Percentiles rank a stretch among this genome's conserved stretches.
Evolutionary conservation across 768 basidiomycete species (phyloP).

Genomic region (Lactifluus volemus): DNA sequence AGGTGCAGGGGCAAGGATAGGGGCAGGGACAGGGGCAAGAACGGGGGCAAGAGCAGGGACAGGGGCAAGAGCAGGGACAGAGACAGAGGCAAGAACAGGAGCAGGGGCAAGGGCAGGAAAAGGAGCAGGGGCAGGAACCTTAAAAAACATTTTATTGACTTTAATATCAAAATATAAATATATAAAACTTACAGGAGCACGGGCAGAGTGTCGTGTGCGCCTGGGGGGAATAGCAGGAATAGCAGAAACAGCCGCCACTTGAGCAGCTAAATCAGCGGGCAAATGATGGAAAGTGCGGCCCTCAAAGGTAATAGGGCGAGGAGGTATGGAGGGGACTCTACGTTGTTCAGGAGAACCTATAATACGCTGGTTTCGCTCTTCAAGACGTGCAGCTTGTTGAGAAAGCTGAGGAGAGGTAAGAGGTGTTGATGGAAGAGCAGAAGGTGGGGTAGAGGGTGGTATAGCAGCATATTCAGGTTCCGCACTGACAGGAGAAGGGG

Average conservation of each 20-base stretch:
- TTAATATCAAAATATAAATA: background rate
- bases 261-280: background rate
- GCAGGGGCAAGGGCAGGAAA: background rate
- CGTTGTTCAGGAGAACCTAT: background rate
- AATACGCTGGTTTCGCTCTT: background rate
- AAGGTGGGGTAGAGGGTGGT: too few species aligned
- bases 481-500: too few species aligned
- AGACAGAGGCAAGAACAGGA: background rate
- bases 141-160: background rate
- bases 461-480: too few species aligned
- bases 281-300: background rate
- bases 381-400: too few species aligned
- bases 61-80: background rate
- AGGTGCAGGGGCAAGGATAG: background rate
- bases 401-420: background rate
- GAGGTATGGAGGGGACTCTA: background rate
- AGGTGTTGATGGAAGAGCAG: background rate
- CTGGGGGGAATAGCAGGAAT: too few species aligned
- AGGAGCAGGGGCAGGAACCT: background rate
- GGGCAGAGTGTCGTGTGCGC: background rate
- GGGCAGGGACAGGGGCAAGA: background rate
- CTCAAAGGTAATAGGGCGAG: background rate
- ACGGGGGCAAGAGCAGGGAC: background rate
- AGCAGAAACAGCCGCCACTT: background rate
- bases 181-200: background rate